These are phyloP conservation scores for Beta vulgaris DNA, from an alignment of 148 eudicot genomes.

Conservation along the genomic window DNA sequence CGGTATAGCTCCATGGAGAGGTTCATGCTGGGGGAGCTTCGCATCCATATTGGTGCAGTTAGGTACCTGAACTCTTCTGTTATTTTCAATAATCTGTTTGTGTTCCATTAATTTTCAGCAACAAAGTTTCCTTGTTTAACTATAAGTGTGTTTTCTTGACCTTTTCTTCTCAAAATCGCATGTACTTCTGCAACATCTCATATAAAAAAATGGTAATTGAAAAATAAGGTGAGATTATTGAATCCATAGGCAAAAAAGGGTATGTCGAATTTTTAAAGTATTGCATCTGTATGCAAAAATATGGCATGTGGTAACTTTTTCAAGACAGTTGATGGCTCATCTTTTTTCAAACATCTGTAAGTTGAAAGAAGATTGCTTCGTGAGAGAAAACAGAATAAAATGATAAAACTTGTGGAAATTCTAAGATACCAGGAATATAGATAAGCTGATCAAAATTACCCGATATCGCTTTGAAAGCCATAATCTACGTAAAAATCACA, in stretches of 20 bases:
- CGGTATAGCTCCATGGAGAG: slow-evolving; percentile 40
- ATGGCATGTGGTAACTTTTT: not conserved
- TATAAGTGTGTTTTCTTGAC: not conserved
- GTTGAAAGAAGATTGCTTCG: not conserved
- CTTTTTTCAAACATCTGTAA: not conserved
- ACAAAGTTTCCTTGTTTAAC: slow-evolving; percentile 21
- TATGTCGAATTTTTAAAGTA: not conserved
- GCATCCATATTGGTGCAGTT: slow-evolving; percentile 42
- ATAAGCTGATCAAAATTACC: not conserved
- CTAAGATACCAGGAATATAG: not conserved
- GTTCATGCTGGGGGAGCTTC: slow-evolving; percentile 53
- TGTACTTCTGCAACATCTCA: not conserved
- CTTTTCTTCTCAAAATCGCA: too few relatives aligned
- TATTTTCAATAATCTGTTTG: not conserved
- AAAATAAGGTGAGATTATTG: too few relatives aligned
- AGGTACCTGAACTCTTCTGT: slow-evolving; percentile 38
- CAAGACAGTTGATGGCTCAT: not conserved
- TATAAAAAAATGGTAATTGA: too few relatives aligned
- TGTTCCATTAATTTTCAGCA: not conserved
- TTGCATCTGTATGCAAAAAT: not conserved
- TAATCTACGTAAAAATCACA: too few relatives aligned
- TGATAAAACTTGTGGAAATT: not conserved
- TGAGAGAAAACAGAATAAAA: not conserved
- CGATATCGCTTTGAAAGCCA: not conserved
- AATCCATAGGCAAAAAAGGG: not conserved